Base-by-base conservation (phyloP, 352 stramenopile species). In the Globisporangium spiculum region DNA sequence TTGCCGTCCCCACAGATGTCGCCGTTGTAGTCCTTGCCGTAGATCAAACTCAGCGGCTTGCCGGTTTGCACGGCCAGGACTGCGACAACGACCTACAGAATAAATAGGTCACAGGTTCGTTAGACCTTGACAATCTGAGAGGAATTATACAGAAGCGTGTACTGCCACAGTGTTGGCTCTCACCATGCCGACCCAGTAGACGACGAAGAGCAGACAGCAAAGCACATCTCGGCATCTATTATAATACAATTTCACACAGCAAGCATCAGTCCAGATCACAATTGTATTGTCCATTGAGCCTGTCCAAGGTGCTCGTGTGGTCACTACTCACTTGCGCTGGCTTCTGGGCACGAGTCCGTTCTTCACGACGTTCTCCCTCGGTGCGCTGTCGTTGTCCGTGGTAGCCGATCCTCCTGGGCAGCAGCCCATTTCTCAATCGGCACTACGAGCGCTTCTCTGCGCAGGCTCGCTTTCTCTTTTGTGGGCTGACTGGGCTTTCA, bases 111-210 rank as follows among this genome's bases (percentile, higher is more conserved):
- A 8, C 12, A 60, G 30, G 18, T 41, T 44, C 18, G 36, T 44
- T 44, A 44, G 36, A 44, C 36, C 30, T 44, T 16, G 36, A 44
- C 10, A 3, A 12, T 48, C 41, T 48, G 14, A 5, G 41, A 48
- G 41, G 14, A 48, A 48, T 6, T 48, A 48, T 48, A 48, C 16
- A 48, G 14, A 48, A 16, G 41, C 7, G 16, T 44, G 10, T 18
- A 44, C 16, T 48, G 20, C 41, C 4, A 48, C 14, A 48, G 41
- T 30, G 55, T 4, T 24, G 9, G 20, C 48, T 59, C 71, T 32
- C 30, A 88, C 83, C 86, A 95, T 96, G 32, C 89, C 86, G 30
- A 94, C 52, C 88, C 89, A 96, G 73, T 92, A 96, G 44, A 92
- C 80, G n/a, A 93, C 50, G 66, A 97, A 97, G 24, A 95, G 64